Conservation (phyloP, 2,329 filamentous ascomycete genomes). For the Colletotrichum filicis region DNA sequence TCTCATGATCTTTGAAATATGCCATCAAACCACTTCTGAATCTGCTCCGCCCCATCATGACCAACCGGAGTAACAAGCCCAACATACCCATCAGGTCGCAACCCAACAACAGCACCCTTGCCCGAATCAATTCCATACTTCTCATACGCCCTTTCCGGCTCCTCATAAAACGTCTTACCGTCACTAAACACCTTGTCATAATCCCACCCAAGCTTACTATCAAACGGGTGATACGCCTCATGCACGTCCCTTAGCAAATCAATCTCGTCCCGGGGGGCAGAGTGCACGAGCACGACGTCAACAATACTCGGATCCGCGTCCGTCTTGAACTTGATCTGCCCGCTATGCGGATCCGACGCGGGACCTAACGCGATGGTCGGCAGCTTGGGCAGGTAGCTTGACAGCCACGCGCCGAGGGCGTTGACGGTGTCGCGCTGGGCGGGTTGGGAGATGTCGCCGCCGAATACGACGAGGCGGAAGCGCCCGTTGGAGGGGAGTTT, state of each 20-base stretch:
- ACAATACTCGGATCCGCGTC: constrained; percentile 46
- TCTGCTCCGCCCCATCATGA: background rate
- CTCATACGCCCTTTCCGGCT: constrained; percentile 61
- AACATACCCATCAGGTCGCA: constrained; percentile 30
- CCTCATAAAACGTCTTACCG: constrained; percentile 63
- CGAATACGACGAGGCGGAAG: constrained; percentile 71
- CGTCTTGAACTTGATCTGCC: constrained; percentile 30
- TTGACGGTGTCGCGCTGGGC: constrained; percentile 57
- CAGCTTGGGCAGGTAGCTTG: constrained; percentile 15
- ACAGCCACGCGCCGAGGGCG: constrained; percentile 57
- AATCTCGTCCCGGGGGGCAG: constrained; percentile 62
- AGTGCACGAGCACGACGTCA: constrained; percentile 71
- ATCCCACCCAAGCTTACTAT: constrained; percentile 57
- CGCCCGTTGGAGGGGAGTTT: constrained; percentile 66
- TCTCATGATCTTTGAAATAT: background rate
- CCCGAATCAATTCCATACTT: constrained; percentile 65
- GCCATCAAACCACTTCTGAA: constrained; percentile 24
- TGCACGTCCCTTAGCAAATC: constrained; percentile 59
- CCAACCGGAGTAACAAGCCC: constrained; percentile 20
- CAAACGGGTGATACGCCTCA: constrained; percentile 39
- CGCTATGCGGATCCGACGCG: constrained; percentile 25
- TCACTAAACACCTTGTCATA: constrained; percentile 69
- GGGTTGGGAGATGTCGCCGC: constrained; percentile 63
- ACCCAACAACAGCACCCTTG: constrained; percentile 20
- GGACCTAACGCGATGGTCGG: constrained; percentile 27